phyloP scores from a whole-genome alignment of 495 filamentous ascomycete genomes.

The Articulospora tetracladia region DNA sequence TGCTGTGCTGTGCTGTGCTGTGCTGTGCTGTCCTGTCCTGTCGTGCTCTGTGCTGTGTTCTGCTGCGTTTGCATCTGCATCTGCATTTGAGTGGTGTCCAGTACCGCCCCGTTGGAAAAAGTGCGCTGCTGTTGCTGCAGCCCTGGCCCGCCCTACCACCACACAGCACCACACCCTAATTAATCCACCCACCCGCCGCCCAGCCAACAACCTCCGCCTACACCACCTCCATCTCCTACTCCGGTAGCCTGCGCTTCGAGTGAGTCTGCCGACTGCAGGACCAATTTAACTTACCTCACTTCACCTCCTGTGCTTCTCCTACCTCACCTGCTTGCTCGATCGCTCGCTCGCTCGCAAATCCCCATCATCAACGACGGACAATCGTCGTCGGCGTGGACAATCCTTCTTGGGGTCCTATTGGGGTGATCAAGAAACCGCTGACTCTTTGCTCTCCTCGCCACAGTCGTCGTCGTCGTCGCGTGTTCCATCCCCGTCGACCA shows the following conservation, averaged over 20 bases:
- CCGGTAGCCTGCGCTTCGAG: background rate
- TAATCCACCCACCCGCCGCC: background rate
- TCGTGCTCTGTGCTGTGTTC: no score
- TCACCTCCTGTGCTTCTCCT: background rate
- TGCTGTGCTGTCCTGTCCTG: no score
- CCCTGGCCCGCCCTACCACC: no score
- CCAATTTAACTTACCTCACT: background rate
- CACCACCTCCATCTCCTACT: background rate
- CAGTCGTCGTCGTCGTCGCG: constrained; percentile 23
- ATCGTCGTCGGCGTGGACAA: constrained; percentile 7
- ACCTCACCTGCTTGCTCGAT: background rate
- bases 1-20: background rate
- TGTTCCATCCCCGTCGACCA: constrained; percentile 1
- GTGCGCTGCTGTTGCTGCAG: no score
- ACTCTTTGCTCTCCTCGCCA: constrained; percentile 3
- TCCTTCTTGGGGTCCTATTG: background rate
- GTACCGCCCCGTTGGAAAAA: no score
- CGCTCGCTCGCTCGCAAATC: background rate
- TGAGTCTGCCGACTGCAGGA: background rate
- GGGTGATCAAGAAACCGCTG: background rate
- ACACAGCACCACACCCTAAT: background rate
- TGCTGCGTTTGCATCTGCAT: no score
- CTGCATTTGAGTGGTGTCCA: no score
- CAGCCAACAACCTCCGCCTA: background rate
- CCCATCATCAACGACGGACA: constrained; percentile 8